These are phyloP conservation scores for Cyclotella sp. DNA, from an alignment of 108 stramenopile genomes.

Conservation along the genomic window DNA sequence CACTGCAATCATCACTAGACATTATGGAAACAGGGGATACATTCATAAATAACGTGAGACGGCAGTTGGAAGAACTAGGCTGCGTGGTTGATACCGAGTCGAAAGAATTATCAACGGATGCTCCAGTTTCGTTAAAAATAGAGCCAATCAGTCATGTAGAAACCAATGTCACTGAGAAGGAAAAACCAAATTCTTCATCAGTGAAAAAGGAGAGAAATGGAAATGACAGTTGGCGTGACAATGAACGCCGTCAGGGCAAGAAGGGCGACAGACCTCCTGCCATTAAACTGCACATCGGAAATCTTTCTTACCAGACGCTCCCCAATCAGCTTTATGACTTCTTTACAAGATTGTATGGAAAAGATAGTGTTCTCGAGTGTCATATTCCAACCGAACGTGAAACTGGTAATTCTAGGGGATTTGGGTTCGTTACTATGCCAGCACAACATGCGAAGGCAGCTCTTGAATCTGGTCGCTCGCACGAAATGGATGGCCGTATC, in stretches of 20 bases:
- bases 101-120: slow-evolving; percentile 4
- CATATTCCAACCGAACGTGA: slow-evolving; percentile 89
- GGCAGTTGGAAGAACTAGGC: slow-evolving; percentile 68
- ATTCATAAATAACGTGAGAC: slow-evolving; percentile 58
- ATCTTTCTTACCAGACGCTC: slow-evolving; percentile 80
- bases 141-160: slow-evolving; percentile 10
- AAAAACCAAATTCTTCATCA: slow-evolving; percentile 19
- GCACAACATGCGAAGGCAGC: slow-evolving; percentile 66
- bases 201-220: slow-evolving; percentile 46
- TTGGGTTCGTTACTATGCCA: slow-evolving; percentile 89
- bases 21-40: slow-evolving; percentile 55
- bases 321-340: slow-evolving; percentile 78
- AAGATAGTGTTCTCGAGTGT: slow-evolving; percentile 84
- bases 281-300: slow-evolving; percentile 89
- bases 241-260: slow-evolving; percentile 52
- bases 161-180: slow-evolving; percentile 21
- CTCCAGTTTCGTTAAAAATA: slow-evolving; percentile 10
- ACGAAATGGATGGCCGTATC: slow-evolving; percentile 80
- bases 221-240: slow-evolving; percentile 39
- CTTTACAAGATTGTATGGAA: slow-evolving; percentile 74
- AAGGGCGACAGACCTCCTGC: slow-evolving; percentile 70
- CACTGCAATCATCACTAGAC: slow-evolving; percentile 74
- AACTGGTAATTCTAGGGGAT: slow-evolving; percentile 81
- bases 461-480: slow-evolving; percentile 65
- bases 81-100: slow-evolving; percentile 42